Evolutionary conservation across 2,329 filamentous ascomycete genomes (phyloP).

Genomic region (Scedosporium dehoogii): DNA sequence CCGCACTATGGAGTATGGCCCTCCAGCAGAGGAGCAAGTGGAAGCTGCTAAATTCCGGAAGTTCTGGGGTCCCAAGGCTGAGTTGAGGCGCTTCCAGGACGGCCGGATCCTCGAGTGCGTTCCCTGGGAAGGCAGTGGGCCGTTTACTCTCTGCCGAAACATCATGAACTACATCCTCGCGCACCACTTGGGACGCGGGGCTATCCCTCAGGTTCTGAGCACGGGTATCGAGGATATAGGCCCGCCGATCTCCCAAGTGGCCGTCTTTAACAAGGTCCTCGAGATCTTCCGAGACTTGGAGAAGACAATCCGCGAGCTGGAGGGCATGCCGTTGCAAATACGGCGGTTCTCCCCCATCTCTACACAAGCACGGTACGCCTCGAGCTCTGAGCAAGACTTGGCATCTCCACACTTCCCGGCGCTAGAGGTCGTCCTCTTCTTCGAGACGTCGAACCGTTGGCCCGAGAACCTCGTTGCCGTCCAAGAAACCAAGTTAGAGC

Average conservation of each 20-base stretch:
- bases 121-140: slow-evolving; percentile 63
- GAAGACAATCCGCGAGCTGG: slow-evolving; percentile 63
- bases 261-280: slow-evolving; percentile 57
- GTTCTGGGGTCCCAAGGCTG: slow-evolving; percentile 93
- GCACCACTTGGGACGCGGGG: slow-evolving; percentile 44
- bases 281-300: slow-evolving; percentile 66
- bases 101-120: slow-evolving; percentile 89
- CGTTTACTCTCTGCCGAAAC: slow-evolving; percentile 63
- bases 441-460: slow-evolving; percentile 89
- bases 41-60: slow-evolving; percentile 72
- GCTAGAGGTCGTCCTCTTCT: slow-evolving; percentile 75
- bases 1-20: slow-evolving; percentile 79
- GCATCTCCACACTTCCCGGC: slow-evolving; percentile 29
- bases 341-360: slow-evolving; percentile 68
- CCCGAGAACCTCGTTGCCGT: slow-evolving; percentile 86
- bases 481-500: slow-evolving; percentile 87
- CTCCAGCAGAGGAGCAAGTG: slow-evolving; percentile 73
- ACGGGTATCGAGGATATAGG: not conserved
- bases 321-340: slow-evolving; percentile 79
- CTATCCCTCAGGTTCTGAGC: not conserved
- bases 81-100: slow-evolving; percentile 89
- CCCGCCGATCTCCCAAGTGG: slow-evolving; percentile 34
- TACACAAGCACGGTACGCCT: slow-evolving; percentile 64
- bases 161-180: slow-evolving; percentile 64
- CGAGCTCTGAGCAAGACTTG: slow-evolving; percentile 39